A percentile compares a stretch with the other conserved stretches of the same genome.
Evolutionary conservation across 139 green algal species (phyloP).

Genomic region (Volvox reticuliferus): DNA sequence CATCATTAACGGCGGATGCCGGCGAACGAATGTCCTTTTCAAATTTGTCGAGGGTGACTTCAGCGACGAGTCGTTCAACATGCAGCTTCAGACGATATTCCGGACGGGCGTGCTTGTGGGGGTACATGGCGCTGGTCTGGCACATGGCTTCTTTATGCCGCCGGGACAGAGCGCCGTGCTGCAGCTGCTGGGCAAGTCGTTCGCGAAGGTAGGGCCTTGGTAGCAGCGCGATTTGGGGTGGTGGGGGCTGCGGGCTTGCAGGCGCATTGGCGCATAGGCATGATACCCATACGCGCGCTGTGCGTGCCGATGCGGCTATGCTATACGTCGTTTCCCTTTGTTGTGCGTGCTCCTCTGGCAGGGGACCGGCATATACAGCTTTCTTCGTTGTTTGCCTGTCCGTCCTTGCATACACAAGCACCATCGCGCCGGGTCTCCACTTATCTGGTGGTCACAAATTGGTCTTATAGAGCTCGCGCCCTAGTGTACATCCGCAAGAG

Average conservation of each 20-base stretch:
- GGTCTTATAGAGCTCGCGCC: no score
- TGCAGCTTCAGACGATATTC: slow-evolving; percentile 26
- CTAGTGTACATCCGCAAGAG: no score
- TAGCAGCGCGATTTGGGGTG: not conserved
- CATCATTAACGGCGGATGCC: not conserved
- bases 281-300: not conserved
- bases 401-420: no score
- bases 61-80: slow-evolving; percentile 8
- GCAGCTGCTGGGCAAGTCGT: slow-evolving; percentile 39
- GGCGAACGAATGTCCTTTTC: slow-evolving; percentile 31
- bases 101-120: slow-evolving; percentile 28
- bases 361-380: not conserved
- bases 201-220: slow-evolving; percentile 13
- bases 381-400: not conserved
- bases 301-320: not conserved
- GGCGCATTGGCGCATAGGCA: not conserved
- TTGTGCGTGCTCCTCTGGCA: not conserved
- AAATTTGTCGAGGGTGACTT: slow-evolving; percentile 38
- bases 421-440: no score
- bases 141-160: slow-evolving; percentile 44
- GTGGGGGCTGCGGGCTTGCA: not conserved
- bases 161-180: slow-evolving; percentile 38
- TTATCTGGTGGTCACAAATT: no score
- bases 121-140: slow-evolving; percentile 33
- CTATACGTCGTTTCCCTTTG: not conserved